Conservation (phyloP, 192 early-diverging fungal genomes). For the Allomyces macrogynus region DNA sequence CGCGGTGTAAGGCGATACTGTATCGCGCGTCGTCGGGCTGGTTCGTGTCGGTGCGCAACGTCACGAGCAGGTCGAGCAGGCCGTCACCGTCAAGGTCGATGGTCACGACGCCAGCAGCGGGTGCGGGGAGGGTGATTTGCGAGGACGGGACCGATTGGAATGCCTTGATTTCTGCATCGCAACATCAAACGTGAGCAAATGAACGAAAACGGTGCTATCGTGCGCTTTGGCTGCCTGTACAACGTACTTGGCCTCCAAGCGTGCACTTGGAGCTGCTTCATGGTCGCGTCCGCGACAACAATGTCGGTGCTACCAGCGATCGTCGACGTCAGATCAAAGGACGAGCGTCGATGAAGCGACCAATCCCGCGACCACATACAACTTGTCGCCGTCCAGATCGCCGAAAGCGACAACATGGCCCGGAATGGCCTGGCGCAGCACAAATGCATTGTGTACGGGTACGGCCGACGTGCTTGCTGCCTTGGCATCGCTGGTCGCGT, state of each 20-base stretch:
- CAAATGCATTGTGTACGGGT: background rate
- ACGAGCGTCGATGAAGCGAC: background rate
- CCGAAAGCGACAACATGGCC: background rate
- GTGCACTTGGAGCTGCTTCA: background rate
- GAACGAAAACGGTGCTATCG: no score
- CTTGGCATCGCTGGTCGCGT: no score
- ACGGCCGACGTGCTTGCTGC: no score
- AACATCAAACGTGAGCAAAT: background rate
- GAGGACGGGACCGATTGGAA: background rate
- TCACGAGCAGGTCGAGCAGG: background rate
- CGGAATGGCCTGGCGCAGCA: background rate
- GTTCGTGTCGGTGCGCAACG: background rate
- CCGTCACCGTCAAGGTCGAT: background rate
- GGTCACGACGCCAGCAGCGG: background rate
- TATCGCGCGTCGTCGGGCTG: background rate
- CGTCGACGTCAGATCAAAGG: background rate
- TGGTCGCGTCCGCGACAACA: background rate
- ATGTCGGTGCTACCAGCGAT: background rate
- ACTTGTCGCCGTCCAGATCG: background rate
- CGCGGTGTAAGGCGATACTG: background rate
- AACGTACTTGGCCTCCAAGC: background rate
- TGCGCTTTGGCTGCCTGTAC: no score
- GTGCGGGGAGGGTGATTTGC: background rate
- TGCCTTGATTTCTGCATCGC: background rate
- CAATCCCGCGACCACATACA: background rate